These are phyloP conservation scores for Penicillium occitanis DNA, from an alignment of 2,329 filamentous ascomycete species.

Conservation along the genomic window DNA sequence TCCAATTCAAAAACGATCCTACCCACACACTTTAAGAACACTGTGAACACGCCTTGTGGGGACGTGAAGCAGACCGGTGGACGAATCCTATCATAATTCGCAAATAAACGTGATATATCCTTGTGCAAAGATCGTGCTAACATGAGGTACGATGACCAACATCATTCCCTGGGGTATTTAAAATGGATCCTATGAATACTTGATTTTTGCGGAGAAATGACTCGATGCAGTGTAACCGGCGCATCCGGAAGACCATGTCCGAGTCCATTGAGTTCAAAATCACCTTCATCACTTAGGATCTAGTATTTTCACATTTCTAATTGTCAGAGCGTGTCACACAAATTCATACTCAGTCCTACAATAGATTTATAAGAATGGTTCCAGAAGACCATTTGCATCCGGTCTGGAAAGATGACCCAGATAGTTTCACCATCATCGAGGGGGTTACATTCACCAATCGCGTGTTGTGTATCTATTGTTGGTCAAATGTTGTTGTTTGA, in stretches of 20 bases:
- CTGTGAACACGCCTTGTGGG: neutral
- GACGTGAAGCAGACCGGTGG: neutral
- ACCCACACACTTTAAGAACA: neutral
- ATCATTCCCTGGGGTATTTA: neutral
- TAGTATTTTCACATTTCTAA: neutral
- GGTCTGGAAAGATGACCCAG: neutral
- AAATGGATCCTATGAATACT: neutral
- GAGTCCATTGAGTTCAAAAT: neutral
- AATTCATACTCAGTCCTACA: neutral
- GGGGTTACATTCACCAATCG: neutral
- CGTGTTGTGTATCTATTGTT: neutral
- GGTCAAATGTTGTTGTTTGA: neutral
- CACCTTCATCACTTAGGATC: neutral
- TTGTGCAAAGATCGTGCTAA: too few species aligned
- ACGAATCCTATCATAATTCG: neutral
- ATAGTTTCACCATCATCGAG: neutral
- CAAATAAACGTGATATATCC: neutral
- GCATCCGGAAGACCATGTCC: neutral
- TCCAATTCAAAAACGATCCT: neutral
- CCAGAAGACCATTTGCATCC: neutral
- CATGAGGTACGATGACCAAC: neutral
- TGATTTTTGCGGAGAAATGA: neutral
- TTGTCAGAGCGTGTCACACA: neutral
- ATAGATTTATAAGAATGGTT: neutral
- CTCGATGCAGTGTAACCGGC: neutral